A percentile compares a stretch with the other conserved stretches of the same genome.
These are phyloP conservation scores for Plantago major DNA, from an alignment of 257 asterid genomes.

Conservation along the genomic window DNA sequence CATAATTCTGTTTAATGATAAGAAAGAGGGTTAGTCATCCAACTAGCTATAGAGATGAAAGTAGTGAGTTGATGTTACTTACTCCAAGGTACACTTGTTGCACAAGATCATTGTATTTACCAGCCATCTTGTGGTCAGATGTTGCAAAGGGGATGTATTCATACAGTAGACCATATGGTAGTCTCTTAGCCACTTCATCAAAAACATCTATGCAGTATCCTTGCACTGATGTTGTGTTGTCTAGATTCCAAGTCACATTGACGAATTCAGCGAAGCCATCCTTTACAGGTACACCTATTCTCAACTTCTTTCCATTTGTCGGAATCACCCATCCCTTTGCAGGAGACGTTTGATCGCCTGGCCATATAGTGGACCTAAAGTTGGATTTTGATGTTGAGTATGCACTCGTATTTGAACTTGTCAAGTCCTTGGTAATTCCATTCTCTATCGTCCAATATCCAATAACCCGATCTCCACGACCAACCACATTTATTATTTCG, in stretches of 20 bases:
- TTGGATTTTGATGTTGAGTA: conserved; percentile 27
- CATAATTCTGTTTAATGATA: conserved; percentile 23
- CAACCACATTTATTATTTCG: conserved; percentile 39
- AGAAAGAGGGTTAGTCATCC: not conserved
- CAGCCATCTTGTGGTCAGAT: conserved; percentile 13
- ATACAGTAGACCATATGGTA: conserved; percentile 28
- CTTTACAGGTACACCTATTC: conserved; percentile 47
- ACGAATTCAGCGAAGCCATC: conserved; percentile 45
- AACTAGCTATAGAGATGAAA: not conserved
- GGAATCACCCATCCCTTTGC: conserved; percentile 54
- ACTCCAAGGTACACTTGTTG: conserved; percentile 25
- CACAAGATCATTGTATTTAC: conserved; percentile 23
- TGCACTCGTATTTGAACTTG: not conserved
- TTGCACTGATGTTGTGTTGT: conserved; percentile 16
- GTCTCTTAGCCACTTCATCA: conserved; percentile 21
- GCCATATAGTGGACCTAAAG: conserved; percentile 46
- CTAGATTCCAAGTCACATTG: conserved; percentile 22
- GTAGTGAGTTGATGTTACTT: not conserved
- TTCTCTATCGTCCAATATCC: conserved; percentile 46
- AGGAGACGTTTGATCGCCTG: conserved; percentile 39
- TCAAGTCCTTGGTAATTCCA: conserved; percentile 22
- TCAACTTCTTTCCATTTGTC: conserved; percentile 30
- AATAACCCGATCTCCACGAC: conserved; percentile 25
- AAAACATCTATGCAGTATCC: conserved; percentile 32
- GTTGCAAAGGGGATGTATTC: conserved; percentile 32